These are phyloP conservation scores for Solanum sejunctum DNA, from an alignment of 257 asterid genomes.

Conservation along the genomic window DNA sequence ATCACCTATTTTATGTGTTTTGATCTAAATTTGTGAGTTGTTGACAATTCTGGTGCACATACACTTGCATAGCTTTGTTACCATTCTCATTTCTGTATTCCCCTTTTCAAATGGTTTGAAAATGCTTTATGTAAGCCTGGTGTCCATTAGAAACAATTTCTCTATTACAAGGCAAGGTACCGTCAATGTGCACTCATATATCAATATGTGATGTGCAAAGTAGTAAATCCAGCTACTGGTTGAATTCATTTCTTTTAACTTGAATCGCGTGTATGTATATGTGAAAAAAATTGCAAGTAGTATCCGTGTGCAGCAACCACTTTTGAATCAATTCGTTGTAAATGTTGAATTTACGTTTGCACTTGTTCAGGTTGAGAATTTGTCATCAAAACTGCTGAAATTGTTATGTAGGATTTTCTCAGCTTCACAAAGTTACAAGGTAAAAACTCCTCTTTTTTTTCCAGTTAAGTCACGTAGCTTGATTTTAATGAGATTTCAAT, in stretches of 20 bases:
- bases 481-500: background rate
- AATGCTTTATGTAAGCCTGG: background rate
- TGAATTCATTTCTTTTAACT: background rate
- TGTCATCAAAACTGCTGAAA: background rate
- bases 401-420: background rate
- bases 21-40: background rate
- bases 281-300: background rate
- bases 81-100: background rate
- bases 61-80: background rate
- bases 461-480: background rate
- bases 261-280: background rate
- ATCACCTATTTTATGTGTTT: background rate
- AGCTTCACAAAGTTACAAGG: background rate
- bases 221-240: background rate
- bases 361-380: background rate
- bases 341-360: background rate
- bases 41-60: background rate
- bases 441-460: background rate
- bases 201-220: background rate
- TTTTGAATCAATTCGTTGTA: background rate
- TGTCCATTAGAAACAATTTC: background rate
- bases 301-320: background rate
- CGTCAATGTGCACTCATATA: no score
- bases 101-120: background rate
- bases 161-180: background rate